Base-by-base conservation (phyloP, 2,329 filamentous ascomycete species). In the Fusarium azukiicola region DNA sequence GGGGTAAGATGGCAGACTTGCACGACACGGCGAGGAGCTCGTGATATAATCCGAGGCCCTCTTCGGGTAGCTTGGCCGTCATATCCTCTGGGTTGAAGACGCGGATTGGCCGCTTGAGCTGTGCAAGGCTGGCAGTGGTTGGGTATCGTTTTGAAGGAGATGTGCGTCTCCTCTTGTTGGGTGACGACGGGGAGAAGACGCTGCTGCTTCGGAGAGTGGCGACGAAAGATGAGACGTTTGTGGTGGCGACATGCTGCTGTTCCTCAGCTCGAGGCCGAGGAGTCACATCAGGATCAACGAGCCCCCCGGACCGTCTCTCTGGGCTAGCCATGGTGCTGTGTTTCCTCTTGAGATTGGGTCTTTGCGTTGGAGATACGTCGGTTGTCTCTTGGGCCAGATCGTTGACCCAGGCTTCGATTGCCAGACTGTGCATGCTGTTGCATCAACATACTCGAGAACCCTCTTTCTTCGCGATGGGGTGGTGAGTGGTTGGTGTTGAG, bases 11-110 rank as follows among this genome's bases (percentile, higher is more conserved):
- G n/a, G 50, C 32, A 3, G 19, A 17, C n/a, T 69, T 69, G 32
- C 42, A 23, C 9, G 42, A 38, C 17, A 61, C 52, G 42, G n/a
- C 21, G 13, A 47, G 49, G 42, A 69, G 67, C 17, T 69, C 52
- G 17, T 58, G 27, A 19, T 61, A 69, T 38, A 69, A 23, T 23
- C 40, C n/a, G 5, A 49, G 44, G 19, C 19, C n/a, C 17, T 69
- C 44, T 38, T 38, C 40, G 19, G 52, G 67, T 17, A 69, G 27
- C 10, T 44, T 19, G 27, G 52, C 16, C 10, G 19, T 49, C n/a
- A 69, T 61, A 14, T 69, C 67, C 27, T 8, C n/a, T 19, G 52
- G 67, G 6, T 69, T 69, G 6, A 69, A 38, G 40, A 69, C 44
- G 13, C 27, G 52, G n/a, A 69, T 69, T 11, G 67, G 67, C 17